These are phyloP conservation scores for Amorphotheca resinae DNA, from an alignment of 495 filamentous ascomycete genomes.

Conservation along the genomic window DNA sequence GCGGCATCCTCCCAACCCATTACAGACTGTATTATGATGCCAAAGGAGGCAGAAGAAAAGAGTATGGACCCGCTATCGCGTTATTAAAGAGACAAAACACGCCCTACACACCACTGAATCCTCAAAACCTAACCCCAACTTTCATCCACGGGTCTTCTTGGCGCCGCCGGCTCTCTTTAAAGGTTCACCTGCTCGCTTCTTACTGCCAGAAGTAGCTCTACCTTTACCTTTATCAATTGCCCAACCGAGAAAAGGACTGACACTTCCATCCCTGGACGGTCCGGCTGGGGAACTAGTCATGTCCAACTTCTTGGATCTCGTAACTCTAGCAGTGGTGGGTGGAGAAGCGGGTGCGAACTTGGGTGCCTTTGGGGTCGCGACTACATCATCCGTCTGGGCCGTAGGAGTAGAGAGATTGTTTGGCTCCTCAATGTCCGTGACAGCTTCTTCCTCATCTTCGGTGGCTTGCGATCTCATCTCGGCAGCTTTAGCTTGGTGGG, in stretches of 20 bases:
- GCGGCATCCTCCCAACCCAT: background rate
- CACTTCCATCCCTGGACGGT: constrained; percentile 17
- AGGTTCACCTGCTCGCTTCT: constrained; percentile 11
- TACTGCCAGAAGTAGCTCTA: background rate
- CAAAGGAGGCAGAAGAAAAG: background rate
- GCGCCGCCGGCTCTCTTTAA: background rate
- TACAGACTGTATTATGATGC: background rate
- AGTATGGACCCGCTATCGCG: background rate
- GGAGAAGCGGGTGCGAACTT: constrained; percentile 41
- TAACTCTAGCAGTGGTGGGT: constrained; percentile 41
- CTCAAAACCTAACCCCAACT: background rate
- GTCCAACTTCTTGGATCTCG: constrained; percentile 27
- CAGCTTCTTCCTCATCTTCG: constrained; percentile 31
- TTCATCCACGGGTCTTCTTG: constrained; percentile 7
- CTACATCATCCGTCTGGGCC: constrained; percentile 20
- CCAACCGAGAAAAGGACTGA: constrained; percentile 57
- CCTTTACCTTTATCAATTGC: constrained; percentile 42
- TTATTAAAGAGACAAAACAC: too few species aligned
- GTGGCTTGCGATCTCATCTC: constrained; percentile 29
- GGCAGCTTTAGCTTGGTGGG: constrained; percentile 23
- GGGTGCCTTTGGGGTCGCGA: constrained; percentile 38
- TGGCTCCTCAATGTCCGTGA: constrained; percentile 45
- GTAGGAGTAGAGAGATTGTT: constrained; percentile 24
- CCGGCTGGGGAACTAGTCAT: constrained; percentile 22
- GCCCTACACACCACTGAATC: background rate